Percentiles rank a stretch among this genome's conserved stretches.
Evolutionary conservation across 345 rosid genomes (phyloP).

Genomic region (Aethionema arabicum): DNA sequence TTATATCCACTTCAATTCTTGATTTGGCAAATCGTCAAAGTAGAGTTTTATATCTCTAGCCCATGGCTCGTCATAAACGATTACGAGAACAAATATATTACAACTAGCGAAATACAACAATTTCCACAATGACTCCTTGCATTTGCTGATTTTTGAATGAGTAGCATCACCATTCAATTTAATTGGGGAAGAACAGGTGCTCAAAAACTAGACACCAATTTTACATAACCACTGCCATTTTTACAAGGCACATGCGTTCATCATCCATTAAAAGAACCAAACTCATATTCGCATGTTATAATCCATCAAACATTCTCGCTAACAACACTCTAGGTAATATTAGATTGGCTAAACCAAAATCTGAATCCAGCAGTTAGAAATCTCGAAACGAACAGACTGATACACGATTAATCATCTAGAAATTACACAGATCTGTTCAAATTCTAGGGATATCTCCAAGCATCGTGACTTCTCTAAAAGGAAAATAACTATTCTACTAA

Average conservation of each 20-base stretch:
- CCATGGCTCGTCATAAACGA: conserved; percentile 70
- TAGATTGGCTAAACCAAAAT: conserved; percentile 4
- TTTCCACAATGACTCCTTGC: conserved; percentile 94
- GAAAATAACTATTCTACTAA: no score
- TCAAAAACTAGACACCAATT: conserved; percentile 56
- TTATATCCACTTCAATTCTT: conserved; percentile 77
- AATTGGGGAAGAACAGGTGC: conserved; percentile 38
- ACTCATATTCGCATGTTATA: background rate
- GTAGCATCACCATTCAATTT: conserved; percentile 55
- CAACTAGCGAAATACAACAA: conserved; percentile 63
- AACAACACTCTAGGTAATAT: background rate
- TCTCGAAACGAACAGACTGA: background rate
- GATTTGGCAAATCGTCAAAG: conserved; percentile 87
- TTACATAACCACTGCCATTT: no score
- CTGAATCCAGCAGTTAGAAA: background rate
- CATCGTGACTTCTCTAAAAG: no score
- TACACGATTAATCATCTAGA: background rate
- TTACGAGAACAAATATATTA: conserved; percentile 59
- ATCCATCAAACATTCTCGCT: conserved; percentile 7
- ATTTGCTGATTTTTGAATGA: conserved; percentile 55
- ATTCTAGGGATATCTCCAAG: no score
- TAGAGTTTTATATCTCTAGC: conserved; percentile 52
- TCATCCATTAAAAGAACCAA: no score
- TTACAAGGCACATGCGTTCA: no score
- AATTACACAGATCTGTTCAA: no score